phyloP scores from a whole-genome alignment of 306 rosid genomes.

The Malus sieversii region DNA sequence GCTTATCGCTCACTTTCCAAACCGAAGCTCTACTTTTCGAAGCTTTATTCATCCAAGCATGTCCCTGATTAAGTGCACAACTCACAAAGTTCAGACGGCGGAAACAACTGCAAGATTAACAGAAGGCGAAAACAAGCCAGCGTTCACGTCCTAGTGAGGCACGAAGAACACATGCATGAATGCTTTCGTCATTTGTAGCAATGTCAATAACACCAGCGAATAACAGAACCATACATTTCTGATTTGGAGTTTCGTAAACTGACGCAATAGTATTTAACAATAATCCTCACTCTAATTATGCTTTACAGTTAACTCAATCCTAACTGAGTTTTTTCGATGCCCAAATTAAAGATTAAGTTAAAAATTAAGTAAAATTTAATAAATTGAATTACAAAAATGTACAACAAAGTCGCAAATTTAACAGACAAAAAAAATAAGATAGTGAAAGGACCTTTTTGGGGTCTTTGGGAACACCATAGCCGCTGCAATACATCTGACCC shows the following conservation, averaged over 20 bases:
- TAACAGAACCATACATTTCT: not conserved
- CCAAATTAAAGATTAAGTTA: not conserved
- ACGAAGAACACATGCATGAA: not conserved
- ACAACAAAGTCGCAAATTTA: not conserved
- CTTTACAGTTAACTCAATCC: not conserved
- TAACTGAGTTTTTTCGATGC: not conserved
- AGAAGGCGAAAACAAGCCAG: not conserved
- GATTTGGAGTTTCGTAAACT: not conserved
- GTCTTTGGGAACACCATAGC: slow-evolving; percentile 66
- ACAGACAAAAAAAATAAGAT: not conserved
- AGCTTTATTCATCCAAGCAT: slow-evolving; percentile 62
- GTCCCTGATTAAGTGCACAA: slow-evolving; percentile 38
- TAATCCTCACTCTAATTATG: not conserved
- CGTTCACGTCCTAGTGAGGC: not conserved
- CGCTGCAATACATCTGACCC: slow-evolving; percentile 54
- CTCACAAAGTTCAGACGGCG: not conserved
- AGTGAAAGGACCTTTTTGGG: slow-evolving; percentile 41
- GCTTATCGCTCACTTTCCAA: slow-evolving; percentile 52
- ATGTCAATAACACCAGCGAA: too few relatives aligned
- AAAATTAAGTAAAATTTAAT: not conserved
- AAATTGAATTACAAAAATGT: not conserved
- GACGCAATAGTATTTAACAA: not conserved
- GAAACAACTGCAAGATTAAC: not conserved
- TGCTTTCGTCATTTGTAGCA: not conserved
- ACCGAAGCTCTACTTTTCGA: slow-evolving; percentile 39